Conservation (phyloP, 2,329 filamentous ascomycete species). For the Xylaria sp. region DNA sequence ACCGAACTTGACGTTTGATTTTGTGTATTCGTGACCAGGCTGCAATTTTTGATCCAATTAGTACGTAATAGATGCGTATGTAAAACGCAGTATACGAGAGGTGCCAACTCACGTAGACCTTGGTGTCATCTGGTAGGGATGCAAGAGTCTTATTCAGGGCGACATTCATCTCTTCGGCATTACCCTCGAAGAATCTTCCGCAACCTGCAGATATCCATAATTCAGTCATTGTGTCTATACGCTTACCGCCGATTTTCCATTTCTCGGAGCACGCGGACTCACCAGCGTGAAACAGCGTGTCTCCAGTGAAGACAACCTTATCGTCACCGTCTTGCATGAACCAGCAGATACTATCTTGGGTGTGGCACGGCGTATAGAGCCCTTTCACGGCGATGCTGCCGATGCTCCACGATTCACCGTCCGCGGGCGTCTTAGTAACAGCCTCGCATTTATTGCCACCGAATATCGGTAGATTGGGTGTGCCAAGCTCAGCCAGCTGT, state of each 20-base stretch:
- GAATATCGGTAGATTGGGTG: slow-evolving; percentile 76
- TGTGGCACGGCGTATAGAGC: slow-evolving; percentile 97
- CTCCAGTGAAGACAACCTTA: slow-evolving; percentile 90
- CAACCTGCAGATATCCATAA: slow-evolving; percentile 68
- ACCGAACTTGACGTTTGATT: slow-evolving; percentile 90
- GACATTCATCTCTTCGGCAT: slow-evolving; percentile 87
- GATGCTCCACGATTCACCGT: slow-evolving; percentile 82
- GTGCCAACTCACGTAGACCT: slow-evolving; percentile 82
- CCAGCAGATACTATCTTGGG: slow-evolving; percentile 98
- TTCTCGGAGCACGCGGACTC: slow-evolving; percentile 32
- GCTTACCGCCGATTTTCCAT: background rate
- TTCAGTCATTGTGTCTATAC: slow-evolving; percentile 21
- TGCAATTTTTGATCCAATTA: slow-evolving; percentile 49
- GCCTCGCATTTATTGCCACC: slow-evolving; percentile 87
- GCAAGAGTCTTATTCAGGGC: slow-evolving; percentile 88
- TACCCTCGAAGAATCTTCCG: slow-evolving; percentile 95
- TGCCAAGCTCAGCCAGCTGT: slow-evolving; percentile 59
- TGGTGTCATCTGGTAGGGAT: slow-evolving; percentile 85
- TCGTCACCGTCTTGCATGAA: slow-evolving; percentile 82
- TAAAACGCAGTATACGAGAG: background rate
- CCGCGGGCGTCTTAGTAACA: slow-evolving; percentile 79
- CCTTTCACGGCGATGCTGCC: slow-evolving; percentile 85
- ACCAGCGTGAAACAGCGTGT: slow-evolving; percentile 96
- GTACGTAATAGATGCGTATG: background rate
- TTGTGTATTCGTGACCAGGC: slow-evolving; percentile 99